These are phyloP conservation scores for Pseudogymnoascus sp. DNA, from an alignment of 2,329 filamentous ascomycete genomes.

Conservation along the genomic window DNA sequence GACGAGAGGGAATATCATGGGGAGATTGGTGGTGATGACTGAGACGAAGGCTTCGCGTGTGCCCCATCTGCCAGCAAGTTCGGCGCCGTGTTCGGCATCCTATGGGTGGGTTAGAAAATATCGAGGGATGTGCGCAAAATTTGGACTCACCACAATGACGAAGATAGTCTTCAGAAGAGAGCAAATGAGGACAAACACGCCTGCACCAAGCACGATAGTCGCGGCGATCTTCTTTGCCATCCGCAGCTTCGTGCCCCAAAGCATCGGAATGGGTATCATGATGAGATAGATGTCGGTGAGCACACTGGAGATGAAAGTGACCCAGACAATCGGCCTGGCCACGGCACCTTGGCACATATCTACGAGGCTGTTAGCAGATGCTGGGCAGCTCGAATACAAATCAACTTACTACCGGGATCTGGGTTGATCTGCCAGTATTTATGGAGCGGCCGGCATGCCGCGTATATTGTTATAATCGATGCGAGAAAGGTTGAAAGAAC, in stretches of 20 bases:
- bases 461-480: constrained; percentile 42
- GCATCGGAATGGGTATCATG: constrained; percentile 38
- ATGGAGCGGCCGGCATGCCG: constrained; percentile 44
- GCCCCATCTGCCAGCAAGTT: constrained; percentile 34
- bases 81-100: constrained; percentile 31
- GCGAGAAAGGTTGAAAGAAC: constrained; percentile 43
- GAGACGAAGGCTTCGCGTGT: constrained; percentile 32
- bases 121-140: not conserved
- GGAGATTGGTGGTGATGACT: constrained; percentile 33
- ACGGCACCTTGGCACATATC: constrained; percentile 37
- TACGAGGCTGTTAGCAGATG: constrained; percentile 32
- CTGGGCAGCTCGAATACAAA: not conserved
- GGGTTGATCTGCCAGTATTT: constrained; percentile 54
- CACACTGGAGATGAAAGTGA: constrained; percentile 46
- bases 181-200: constrained; percentile 47
- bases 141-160: constrained; percentile 31
- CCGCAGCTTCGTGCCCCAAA: constrained; percentile 45
- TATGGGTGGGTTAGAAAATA: constrained; percentile 33
- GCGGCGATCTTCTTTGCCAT: constrained; percentile 45
- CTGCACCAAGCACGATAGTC: constrained; percentile 47
- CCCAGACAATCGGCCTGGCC: constrained; percentile 43
- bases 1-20: constrained; percentile 40
- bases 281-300: constrained; percentile 51
- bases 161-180: constrained; percentile 47
- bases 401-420: constrained; percentile 44